A percentile compares a stretch with the other conserved stretches of the same genome.
Evolutionary conservation across 1,284 basidiomycete species (phyloP).

Genomic region (Rhodotorula sp.): DNA sequence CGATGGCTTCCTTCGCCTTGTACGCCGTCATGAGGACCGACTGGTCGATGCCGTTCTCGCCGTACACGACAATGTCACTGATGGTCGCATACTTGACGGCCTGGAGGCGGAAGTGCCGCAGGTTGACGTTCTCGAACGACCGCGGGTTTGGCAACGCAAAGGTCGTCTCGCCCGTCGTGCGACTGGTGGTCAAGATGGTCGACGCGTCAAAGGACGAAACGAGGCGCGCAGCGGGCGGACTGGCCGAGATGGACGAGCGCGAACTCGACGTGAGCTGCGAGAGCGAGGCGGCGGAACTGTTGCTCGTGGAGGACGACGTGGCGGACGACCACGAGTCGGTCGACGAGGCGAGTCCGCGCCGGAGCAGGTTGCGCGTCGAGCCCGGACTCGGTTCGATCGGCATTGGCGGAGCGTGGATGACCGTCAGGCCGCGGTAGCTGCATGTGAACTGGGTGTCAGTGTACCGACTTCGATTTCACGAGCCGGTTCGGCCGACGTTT

Average conservation of each 20-base stretch:
- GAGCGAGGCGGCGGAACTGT: conserved; percentile 18
- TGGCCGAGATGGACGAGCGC: conserved; percentile 10
- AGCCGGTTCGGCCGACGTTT: no score
- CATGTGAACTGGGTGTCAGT: background rate
- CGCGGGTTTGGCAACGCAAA: conserved; percentile 65
- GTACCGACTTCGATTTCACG: background rate
- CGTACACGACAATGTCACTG: conserved; percentile 84
- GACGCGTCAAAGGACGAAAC: conserved; percentile 38
- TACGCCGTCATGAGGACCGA: conserved; percentile 53
- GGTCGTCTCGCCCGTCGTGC: conserved; percentile 55
- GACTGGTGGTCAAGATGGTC: conserved; percentile 50
- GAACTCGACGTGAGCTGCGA: conserved; percentile 18
- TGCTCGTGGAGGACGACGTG: conserved; percentile 20
- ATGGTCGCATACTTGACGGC: conserved; percentile 77
- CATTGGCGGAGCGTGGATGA: conserved; percentile 25
- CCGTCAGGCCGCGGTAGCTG: conserved; percentile 40
- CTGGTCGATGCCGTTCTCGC: conserved; percentile 58
- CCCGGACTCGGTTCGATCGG: background rate
- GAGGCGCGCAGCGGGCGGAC: conserved; percentile 22
- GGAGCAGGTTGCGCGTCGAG: conserved; percentile 15
- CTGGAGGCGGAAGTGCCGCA: conserved; percentile 48
- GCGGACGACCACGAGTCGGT: conserved; percentile 28
- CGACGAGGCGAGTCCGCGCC: conserved; percentile 31
- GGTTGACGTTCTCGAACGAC: conserved; percentile 51
- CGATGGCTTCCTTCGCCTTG: conserved; percentile 57